Evolutionary conservation across 768 basidiomycete species (phyloP), one percentile per base, ranked within the genome.

Genomic region (Termitomyces sp.): DNA sequence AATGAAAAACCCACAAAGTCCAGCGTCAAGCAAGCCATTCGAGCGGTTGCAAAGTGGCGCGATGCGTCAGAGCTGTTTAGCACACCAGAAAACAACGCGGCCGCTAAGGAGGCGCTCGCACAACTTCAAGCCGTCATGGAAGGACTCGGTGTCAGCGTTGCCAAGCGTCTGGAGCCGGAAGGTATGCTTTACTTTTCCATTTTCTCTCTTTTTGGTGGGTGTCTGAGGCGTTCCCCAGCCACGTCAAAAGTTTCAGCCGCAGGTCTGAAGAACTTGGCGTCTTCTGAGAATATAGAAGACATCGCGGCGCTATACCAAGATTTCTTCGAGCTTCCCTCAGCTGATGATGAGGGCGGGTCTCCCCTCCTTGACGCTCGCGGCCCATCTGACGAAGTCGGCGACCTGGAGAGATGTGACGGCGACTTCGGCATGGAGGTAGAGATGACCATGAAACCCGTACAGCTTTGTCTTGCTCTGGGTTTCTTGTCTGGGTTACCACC

Each of bases 401-500:
- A 14, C 4, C 34, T 36, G 2, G 14, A 36, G 13, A 14, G 13
- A 16, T 14, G 46, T 8, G 46, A 43, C 5, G 59, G 55, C 0
- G 59, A 62, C 29, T 55, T 55, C 2, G 57, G 56, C 7, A 48
- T 58, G 31, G 62, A 58, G 29, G 31, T 58, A 0, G 60, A 62
- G 44, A 4, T n/a, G 13, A 50, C 7, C 6, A 59, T 62, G 46
- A 37, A 24, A 8, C 36, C 56, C 1, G 59, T 59, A 27, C 24
- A 47, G 5, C 55, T 70, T n/a, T 62, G 51, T 2, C 5, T 55
- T 0, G 36, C 37, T 0, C 46, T 72, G 5, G 68, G 67, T 5
- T 70, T 69, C 41, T 39, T 18, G 0, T 31, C 61, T 1, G 46
- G 46, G 5, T 68, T 67, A 4, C 42, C 65, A 0, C 39, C 61